Evolutionary conservation across 2,329 filamentous ascomycete genomes (phyloP).

Genomic region (Colletotrichum tofieldiae): DNA sequence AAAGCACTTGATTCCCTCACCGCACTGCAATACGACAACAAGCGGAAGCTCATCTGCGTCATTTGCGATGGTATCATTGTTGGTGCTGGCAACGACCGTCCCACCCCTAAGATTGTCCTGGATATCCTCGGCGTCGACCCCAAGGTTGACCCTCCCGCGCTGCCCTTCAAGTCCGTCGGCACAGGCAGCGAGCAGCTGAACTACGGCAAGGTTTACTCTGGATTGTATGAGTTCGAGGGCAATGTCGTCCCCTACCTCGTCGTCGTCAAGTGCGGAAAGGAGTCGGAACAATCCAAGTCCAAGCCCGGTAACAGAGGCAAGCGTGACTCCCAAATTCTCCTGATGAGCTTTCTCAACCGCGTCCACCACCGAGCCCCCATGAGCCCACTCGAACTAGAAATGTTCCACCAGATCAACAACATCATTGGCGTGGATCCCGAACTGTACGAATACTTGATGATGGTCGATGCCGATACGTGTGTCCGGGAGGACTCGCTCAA

Average conservation of each 20-base stretch:
- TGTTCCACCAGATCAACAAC: slow-evolving; percentile 99
- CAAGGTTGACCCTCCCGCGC: slow-evolving; percentile 93
- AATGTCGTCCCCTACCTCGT: slow-evolving; percentile 98
- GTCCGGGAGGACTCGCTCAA: slow-evolving; percentile 95
- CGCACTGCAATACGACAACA: slow-evolving; percentile 96
- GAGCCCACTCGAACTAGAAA: slow-evolving; percentile 96
- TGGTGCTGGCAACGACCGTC: slow-evolving; percentile 94
- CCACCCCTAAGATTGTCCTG: slow-evolving; percentile 96
- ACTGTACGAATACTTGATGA: slow-evolving; percentile 95
- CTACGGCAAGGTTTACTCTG: slow-evolving; percentile 98
- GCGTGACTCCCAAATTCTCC: slow-evolving; percentile 94
- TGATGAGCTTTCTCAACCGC: slow-evolving; percentile 98
- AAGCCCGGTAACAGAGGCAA: slow-evolving; percentile 99
- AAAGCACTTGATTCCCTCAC: slow-evolving; percentile 96
- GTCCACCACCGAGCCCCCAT: slow-evolving; percentile 95
- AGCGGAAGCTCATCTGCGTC: slow-evolving; percentile 95
- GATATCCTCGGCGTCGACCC: slow-evolving; percentile 98
- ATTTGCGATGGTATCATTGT: slow-evolving; percentile 98
- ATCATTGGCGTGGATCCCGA: slow-evolving; percentile 98
- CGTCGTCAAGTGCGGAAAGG: slow-evolving; percentile 96
- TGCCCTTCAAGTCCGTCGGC: slow-evolving; percentile 95
- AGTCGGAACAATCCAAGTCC: slow-evolving; percentile 90
- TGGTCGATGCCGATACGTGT: slow-evolving; percentile 98
- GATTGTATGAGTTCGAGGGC: slow-evolving; percentile 96
- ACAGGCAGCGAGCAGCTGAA: slow-evolving; percentile 93